phyloP scores from a whole-genome alignment of 2,329 filamentous ascomycete species.

The Elsinoe ampelina region DNA sequence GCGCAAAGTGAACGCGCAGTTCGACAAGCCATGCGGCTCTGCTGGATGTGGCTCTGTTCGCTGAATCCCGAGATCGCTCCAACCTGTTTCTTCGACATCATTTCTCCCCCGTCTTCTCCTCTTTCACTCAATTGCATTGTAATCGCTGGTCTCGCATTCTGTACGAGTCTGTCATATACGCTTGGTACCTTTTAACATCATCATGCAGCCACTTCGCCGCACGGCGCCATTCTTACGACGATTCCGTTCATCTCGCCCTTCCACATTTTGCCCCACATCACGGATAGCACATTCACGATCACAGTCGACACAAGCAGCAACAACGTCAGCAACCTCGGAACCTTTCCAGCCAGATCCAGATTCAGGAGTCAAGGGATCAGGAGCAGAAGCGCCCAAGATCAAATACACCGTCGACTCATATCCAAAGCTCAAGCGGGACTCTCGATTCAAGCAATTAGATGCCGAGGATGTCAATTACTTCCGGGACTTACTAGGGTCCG shows the following conservation, averaged over 20 bases:
- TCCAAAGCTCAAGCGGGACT: constrained; percentile 70
- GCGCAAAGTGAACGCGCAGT: not conserved
- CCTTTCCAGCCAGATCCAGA: constrained; percentile 20
- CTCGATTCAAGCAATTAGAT: constrained; percentile 63
- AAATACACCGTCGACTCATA: constrained; percentile 82
- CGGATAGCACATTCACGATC: constrained; percentile 21
- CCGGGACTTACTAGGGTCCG: constrained; percentile 65
- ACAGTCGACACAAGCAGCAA: constrained; percentile 22
- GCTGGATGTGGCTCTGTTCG: not conserved
- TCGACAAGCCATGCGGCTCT: not conserved
- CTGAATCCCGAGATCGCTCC: not conserved
- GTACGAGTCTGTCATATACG: no score
- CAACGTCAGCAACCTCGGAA: constrained; percentile 23
- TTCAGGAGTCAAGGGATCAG: constrained; percentile 21
- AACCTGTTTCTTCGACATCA: not conserved
- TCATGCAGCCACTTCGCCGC: constrained; percentile 15
- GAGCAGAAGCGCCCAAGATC: constrained; percentile 33
- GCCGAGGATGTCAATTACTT: constrained; percentile 75
- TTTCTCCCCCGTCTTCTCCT: not conserved
- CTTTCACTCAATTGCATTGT: not conserved
- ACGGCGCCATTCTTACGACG: constrained; percentile 24
- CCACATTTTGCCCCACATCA: constrained; percentile 22
- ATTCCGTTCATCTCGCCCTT: constrained; percentile 24
- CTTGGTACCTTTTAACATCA: not conserved
- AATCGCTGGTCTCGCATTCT: not conserved